Evolutionary conservation across 2,329 filamentous ascomycete species (phyloP).

Genomic region (Lecanicillium sp.): DNA sequence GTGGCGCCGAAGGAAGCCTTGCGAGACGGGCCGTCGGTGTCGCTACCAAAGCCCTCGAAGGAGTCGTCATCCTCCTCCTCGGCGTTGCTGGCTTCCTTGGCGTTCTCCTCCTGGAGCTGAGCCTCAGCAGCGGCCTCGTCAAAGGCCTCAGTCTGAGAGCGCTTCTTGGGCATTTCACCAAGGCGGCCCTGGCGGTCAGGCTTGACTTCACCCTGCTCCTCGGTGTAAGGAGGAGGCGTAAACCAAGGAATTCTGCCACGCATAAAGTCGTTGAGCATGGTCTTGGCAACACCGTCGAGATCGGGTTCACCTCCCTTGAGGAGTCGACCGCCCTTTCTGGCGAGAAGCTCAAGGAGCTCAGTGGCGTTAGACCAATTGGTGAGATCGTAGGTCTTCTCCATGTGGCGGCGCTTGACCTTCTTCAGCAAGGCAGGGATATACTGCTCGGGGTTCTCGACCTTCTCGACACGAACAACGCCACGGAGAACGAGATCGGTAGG

Average conservation of each 20-base stretch:
- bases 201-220: slow-evolving; percentile 45
- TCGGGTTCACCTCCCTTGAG: slow-evolving; percentile 93
- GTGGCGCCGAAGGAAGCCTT: slow-evolving; percentile 27
- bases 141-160: slow-evolving; percentile 41
- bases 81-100: slow-evolving; percentile 35
- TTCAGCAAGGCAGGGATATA: slow-evolving; percentile 81
- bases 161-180: slow-evolving; percentile 82
- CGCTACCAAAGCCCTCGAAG: slow-evolving; percentile 33
- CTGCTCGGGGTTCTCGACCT: slow-evolving; percentile 92
- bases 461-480: slow-evolving; percentile 90
- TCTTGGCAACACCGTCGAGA: slow-evolving; percentile 90
- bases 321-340: slow-evolving; percentile 78
- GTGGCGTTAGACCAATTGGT: slow-evolving; percentile 70
- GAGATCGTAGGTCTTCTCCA: slow-evolving; percentile 89
- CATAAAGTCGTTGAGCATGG: slow-evolving; percentile 94
- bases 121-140: slow-evolving; percentile 28
- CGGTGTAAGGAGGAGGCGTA: slow-evolving; percentile 64
- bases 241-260: slow-evolving; percentile 96
- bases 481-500: slow-evolving; percentile 84
- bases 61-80: slow-evolving; percentile 34
- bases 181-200: slow-evolving; percentile 70
- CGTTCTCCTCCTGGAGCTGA: slow-evolving; percentile 35
- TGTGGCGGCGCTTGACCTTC: slow-evolving; percentile 77
- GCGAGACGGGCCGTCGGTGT: slow-evolving; percentile 26
- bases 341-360: slow-evolving; percentile 80